These are phyloP conservation scores for Saccharomycopsis sp. DNA, from an alignment of 805 yeast species.

Conservation along the genomic window DNA sequence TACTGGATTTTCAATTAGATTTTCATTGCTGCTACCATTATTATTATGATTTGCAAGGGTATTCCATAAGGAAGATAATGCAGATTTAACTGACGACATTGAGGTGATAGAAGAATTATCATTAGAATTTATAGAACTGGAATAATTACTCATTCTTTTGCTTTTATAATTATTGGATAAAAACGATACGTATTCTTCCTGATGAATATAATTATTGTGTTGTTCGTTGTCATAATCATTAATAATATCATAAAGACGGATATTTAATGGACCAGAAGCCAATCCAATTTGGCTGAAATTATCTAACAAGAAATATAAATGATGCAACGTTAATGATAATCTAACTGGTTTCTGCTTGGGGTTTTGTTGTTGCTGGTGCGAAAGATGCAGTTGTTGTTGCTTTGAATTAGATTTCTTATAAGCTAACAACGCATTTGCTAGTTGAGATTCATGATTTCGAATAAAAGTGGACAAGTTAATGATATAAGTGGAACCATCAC, in stretches of 20 bases:
- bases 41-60: conserved; percentile 6
- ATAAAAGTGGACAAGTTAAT: conserved; percentile 48
- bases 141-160: conserved; percentile 18
- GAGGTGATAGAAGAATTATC: conserved; percentile 41
- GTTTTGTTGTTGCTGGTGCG: conserved; percentile 5
- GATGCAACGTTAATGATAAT: conserved; percentile 54
- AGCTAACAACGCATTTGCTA: conserved; percentile 52
- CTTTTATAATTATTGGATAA: conserved; percentile 19
- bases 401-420: conserved; percentile 36
- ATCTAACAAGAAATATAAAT: conserved; percentile 54
- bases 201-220: neutral
- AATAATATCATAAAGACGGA: conserved; percentile 50
- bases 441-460: conserved; percentile 48
- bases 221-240: conserved; percentile 29
- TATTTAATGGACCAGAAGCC: conserved; percentile 55
- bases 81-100: conserved; percentile 49
- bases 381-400: conserved; percentile 8
- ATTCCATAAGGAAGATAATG: conserved; percentile 20
- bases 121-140: conserved; percentile 19
- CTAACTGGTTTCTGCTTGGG: conserved; percentile 41
- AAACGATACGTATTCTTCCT: conserved; percentile 21
- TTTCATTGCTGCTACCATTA: conserved; percentile 25
- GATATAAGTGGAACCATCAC: conserved; percentile 53
- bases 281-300: conserved; percentile 42
- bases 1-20: conserved; percentile 24